Evolutionary conservation across 257 asterid genomes (phyloP).

Genomic region (Echites panduratus): DNA sequence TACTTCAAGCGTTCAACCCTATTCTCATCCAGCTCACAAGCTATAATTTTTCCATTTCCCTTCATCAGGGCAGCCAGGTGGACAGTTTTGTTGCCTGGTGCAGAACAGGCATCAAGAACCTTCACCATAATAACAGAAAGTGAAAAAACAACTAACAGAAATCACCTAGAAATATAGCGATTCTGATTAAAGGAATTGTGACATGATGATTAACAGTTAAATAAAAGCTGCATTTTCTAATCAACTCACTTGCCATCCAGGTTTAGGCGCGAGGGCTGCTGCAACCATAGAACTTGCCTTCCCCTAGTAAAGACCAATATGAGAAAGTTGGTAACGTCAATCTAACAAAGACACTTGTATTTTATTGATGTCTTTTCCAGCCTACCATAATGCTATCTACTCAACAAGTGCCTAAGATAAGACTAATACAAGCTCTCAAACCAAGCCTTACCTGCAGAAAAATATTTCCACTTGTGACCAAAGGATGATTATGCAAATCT

Average conservation of each 20-base stretch:
- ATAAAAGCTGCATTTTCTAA: constrained; percentile 1
- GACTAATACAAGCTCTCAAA: not conserved
- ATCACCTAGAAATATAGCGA: not conserved
- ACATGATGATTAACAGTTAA: not conserved
- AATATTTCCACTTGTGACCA: constrained; percentile 58
- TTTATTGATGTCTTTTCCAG: not conserved
- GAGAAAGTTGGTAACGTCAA: not conserved
- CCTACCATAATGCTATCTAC: not conserved
- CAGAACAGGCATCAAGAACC: constrained; percentile 97
- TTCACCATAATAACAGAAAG: constrained; percentile 34
- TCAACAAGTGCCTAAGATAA: not conserved
- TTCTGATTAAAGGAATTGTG: not conserved
- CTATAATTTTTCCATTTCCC: constrained; percentile 73
- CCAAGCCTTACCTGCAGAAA: constrained; percentile 63
- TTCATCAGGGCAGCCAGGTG: constrained; percentile 92
- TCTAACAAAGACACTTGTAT: not conserved
- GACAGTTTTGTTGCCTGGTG: constrained; percentile 94
- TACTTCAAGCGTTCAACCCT: constrained; percentile 59
- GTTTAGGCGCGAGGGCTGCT: constrained; percentile 66
- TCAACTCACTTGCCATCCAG: constrained; percentile 74
- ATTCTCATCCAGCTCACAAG: constrained; percentile 80
- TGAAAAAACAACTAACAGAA: constrained; percentile 2
- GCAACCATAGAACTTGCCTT: constrained; percentile 98
- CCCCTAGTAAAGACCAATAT: constrained; percentile 38
- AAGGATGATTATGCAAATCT: constrained; percentile 85